These are phyloP conservation scores for Sporothrix phasma DNA, from an alignment of 2,329 filamentous ascomycete species.

Conservation along the genomic window DNA sequence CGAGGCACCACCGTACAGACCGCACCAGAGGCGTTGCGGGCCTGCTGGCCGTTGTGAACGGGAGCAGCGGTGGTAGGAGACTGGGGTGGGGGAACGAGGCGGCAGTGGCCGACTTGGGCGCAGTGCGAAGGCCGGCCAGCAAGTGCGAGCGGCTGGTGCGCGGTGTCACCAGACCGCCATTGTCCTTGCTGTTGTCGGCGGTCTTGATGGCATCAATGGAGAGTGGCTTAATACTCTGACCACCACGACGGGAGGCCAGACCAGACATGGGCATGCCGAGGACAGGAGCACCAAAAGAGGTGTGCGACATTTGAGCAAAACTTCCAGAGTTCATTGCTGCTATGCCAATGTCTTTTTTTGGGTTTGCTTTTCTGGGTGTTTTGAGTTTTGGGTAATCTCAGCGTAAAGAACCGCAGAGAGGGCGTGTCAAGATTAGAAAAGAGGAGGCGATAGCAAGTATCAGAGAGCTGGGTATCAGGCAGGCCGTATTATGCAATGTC, in stretches of 20 bases:
- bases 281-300: conserved; percentile 61
- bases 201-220: conserved; percentile 65
- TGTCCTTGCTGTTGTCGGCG: conserved; percentile 52
- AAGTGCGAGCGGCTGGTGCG: conserved; percentile 92
- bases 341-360: conserved; percentile 15
- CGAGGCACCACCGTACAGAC: conserved; percentile 33
- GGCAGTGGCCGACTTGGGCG: conserved; percentile 73
- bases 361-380: not conserved
- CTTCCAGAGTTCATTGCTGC: conserved; percentile 85
- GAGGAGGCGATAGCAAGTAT: not conserved
- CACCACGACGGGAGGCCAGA: conserved; percentile 75
- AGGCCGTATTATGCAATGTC: conserved; percentile 7
- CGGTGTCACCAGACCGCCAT: conserved; percentile 65
- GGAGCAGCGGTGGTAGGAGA: conserved; percentile 34
- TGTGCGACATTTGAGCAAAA: conserved; percentile 98
- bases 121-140: conserved; percentile 84
- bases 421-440: not conserved
- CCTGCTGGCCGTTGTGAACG: conserved; percentile 31
- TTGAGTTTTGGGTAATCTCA: no score
- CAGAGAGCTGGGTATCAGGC: conserved; percentile 6
- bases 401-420: not conserved
- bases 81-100: conserved; percentile 48
- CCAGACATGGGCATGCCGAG: conserved; percentile 69
- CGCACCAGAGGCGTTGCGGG: conserved; percentile 34
- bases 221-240: conserved; percentile 81